Base-by-base conservation (phyloP, 495 filamentous ascomycete species). In the Penicillium robsamsonii region DNA sequence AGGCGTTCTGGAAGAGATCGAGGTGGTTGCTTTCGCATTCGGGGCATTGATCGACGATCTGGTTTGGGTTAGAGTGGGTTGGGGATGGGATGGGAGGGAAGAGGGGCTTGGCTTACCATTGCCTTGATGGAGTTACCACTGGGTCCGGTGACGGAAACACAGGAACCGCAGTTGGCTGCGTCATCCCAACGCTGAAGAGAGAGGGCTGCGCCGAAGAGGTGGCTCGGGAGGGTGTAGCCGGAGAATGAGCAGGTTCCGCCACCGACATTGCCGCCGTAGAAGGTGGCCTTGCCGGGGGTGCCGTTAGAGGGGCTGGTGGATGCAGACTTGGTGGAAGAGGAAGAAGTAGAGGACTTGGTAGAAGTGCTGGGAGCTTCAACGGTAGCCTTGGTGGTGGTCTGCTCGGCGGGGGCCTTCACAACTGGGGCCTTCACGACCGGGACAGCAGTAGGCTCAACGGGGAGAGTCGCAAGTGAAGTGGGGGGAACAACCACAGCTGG, bases 1-100 rank as follows among this genome's bases (percentile, higher is more conserved):
- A 86, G 56, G 82, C 82, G 38, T 74, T 50, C 12, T 79, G 64
- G 74, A 84, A 86, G 60, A 85, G 80, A 60, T 86, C 83, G 40
- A 86, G 77, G 63, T 84, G 80, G 70, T 79, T 78, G 29, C 62
- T 54, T 18, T 71, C 74, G 56, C 83, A 86, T 50, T 73, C 75
- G 45, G 83, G 82, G 63, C 83, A 86, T 70, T 84, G 56, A 64
- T 86, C 83, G 27, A 84, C 82, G 63, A 86, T 74, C 80, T 84
- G 46, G 5, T 0, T 49, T 43, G 20, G 59, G 20, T 51, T 50
- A 47, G 46, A 31, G n/a, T 46, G 10, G 17, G 24, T 9, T 25
- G 22, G 15, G 8, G 2, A 35, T 44, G 20, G 11, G 17, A n/a
- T 27, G 2, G 8, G 30, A 17, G 24, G 49, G 46, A 10, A 11